Conservation (phyloP, 2,329 filamentous ascomycete genomes). For the Microascus cirrosus region DNA sequence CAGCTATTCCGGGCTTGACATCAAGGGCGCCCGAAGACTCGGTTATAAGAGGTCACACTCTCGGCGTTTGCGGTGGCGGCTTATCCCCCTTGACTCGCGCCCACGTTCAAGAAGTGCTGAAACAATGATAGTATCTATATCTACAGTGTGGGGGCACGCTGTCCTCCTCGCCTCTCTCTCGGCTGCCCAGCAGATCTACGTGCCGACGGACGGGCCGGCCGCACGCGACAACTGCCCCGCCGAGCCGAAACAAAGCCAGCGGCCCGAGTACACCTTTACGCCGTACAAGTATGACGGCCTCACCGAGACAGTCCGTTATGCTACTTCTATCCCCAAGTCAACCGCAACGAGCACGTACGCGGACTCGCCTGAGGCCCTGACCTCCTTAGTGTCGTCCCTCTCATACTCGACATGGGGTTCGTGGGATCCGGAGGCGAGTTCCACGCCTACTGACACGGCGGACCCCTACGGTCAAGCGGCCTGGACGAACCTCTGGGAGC, state of each 20-base stretch:
- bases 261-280: background rate
- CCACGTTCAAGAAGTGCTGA: too few relatives aligned
- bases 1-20: too few relatives aligned
- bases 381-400: background rate
- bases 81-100: too few relatives aligned
- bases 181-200: background rate
- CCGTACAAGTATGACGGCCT: background rate
- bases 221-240: background rate
- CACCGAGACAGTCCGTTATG: background rate
- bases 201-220: background rate
- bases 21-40: too few relatives aligned
- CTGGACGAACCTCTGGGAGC: conserved; percentile 20
- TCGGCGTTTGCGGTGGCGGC: too few relatives aligned
- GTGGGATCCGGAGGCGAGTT: background rate
- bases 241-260: background rate
- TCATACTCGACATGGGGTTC: background rate
- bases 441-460: conserved; percentile 6
- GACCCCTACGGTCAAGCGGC: conserved; percentile 18
- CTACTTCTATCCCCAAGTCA: background rate
- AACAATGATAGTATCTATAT: too few relatives aligned
- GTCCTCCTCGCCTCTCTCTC: background rate
- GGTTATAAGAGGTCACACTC: too few relatives aligned
- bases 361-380: background rate
- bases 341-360: background rate
- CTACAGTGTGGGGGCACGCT: too few relatives aligned